Conservation (phyloP, 225 moss, liverwort and hornwort species). For the Physcomitrellopsis africana region DNA sequence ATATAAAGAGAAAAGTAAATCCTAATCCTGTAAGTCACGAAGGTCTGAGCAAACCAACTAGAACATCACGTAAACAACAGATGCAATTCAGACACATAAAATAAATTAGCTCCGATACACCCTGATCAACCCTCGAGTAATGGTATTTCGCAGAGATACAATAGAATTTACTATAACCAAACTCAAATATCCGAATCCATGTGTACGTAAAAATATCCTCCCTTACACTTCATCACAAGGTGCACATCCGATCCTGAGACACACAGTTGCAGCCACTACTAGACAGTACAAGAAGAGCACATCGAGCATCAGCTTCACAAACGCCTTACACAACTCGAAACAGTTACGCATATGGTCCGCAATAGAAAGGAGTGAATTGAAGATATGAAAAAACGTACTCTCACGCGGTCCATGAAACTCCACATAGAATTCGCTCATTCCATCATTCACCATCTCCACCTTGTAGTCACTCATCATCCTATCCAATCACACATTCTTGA, state of each 20-base stretch:
- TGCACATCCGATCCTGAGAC: conserved; percentile 15
- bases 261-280: neutral
- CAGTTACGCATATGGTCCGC: neutral
- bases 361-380: conserved; percentile 14
- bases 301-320: conserved; percentile 16
- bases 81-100: conserved; percentile 23
- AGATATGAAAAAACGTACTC: conserved; percentile 52
- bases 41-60: neutral
- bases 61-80: neutral
- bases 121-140: neutral
- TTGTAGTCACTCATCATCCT: conserved; percentile 99
- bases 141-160: neutral
- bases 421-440: conserved; percentile 99
- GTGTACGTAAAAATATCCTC: neutral
- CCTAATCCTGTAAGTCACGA: conserved; percentile 2
- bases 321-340: neutral
- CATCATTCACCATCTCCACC: conserved; percentile 99
- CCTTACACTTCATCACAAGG: neutral
- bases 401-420: conserved; percentile 98
- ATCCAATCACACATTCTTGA: conserved; percentile 30
- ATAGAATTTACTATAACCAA: neutral
- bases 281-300: conserved; percentile 24
- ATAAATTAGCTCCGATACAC: conserved; percentile 19
- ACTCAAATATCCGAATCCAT: conserved; percentile 1
- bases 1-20: neutral